phyloP scores from a whole-genome alignment of 2,329 filamentous ascomycete species.

The Sphaceloma murrayae region DNA sequence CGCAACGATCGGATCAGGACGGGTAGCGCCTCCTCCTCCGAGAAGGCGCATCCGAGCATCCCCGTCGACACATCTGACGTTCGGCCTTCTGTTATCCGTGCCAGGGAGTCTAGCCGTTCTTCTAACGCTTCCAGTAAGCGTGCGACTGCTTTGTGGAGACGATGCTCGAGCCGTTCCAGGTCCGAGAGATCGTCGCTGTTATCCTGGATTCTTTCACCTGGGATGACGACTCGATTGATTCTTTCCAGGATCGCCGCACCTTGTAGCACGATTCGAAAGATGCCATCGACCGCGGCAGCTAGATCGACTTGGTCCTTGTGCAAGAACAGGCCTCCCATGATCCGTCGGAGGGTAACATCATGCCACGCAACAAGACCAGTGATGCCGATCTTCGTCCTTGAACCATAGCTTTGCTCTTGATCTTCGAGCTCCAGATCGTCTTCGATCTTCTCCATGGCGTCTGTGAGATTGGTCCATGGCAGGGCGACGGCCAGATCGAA shows the following conservation, averaged over 20 bases:
- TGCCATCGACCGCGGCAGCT: constrained; percentile 22
- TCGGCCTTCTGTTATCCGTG: too few relatives aligned
- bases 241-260: constrained; percentile 6
- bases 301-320: constrained; percentile 25
- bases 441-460: constrained; percentile 56
- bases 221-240: background rate
- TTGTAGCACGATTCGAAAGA: constrained; percentile 23
- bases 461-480: constrained; percentile 63
- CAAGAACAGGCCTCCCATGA: constrained; percentile 27
- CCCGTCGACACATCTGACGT: too few relatives aligned
- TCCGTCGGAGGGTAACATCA: constrained; percentile 24
- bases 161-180: too few relatives aligned
- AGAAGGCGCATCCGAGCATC: too few relatives aligned
- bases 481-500: constrained; percentile 66
- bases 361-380: constrained; percentile 24
- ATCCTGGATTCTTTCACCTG: too few relatives aligned
- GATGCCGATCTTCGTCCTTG: constrained; percentile 21
- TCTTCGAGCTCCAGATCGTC: constrained; percentile 42
- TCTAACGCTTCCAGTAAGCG: too few relatives aligned
- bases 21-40: too few relatives aligned
- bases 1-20: too few relatives aligned
- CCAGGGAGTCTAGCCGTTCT: too few relatives aligned
- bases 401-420: constrained; percentile 33
- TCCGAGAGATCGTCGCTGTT: too few relatives aligned
- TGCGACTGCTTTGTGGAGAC: too few relatives aligned